A percentile compares a stretch with the other conserved stretches of the same genome.
phyloP scores from a whole-genome alignment of 2,329 filamentous ascomycete species.

The Akanthomyces uredinophilus region DNA sequence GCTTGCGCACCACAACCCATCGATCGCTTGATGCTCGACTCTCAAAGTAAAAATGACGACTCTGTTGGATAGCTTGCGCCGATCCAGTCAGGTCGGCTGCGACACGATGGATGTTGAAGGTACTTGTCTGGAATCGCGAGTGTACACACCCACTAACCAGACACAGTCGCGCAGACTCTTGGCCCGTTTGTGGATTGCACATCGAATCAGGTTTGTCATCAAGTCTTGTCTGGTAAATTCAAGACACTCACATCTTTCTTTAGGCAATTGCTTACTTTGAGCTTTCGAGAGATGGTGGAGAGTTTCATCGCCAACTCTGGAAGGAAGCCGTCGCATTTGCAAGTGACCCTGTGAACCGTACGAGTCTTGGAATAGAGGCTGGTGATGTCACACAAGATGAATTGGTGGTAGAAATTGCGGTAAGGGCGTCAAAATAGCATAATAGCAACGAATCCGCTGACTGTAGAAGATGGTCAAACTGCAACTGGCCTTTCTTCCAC shows the following conservation, averaged over 20 bases:
- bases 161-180: slow-evolving; percentile 25
- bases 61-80: slow-evolving; percentile 25
- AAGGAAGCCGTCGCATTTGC: not conserved
- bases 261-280: not conserved
- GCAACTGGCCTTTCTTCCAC: slow-evolving; percentile 30
- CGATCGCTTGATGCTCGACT: not conserved
- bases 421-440: not conserved
- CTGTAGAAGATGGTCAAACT: not conserved
- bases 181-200: slow-evolving; percentile 34
- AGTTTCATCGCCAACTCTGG: not conserved
- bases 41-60: slow-evolving; percentile 22
- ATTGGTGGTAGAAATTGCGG: not conserved
- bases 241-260: not conserved
- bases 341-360: no score
- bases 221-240: not conserved
- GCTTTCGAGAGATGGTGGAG: not conserved
- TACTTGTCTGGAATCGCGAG: slow-evolving; percentile 14
- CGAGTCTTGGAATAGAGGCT: not conserved
- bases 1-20: not conserved
- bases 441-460: not conserved
- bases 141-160: not conserved
- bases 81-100: slow-evolving; percentile 28
- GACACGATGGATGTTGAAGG: slow-evolving; percentile 32
- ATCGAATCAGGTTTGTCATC: slow-evolving; percentile 28
- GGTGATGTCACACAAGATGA: not conserved